Evolutionary conservation across 306 rosid genomes (phyloP), one percentile per base, ranked within the genome.

Genomic region (Castanea crenata): DNA sequence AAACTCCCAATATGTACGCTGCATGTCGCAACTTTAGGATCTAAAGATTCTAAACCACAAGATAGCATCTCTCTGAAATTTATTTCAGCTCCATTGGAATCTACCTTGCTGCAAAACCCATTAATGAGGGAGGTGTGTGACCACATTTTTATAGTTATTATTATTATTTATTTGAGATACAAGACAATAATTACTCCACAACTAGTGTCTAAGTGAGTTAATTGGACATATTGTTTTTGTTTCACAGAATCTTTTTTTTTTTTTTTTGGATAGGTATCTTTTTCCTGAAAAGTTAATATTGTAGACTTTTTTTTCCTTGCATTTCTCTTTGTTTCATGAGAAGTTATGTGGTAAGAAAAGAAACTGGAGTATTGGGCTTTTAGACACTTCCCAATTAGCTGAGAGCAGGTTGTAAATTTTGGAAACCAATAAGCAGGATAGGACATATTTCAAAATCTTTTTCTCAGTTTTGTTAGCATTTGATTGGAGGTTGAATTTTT

Each of bases 21-120:
- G 88, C 88, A 93, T 21, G 93, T 91, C 83, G 91, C 88, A 74
- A 89, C 92, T 78, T 89, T 93, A 80, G 98, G 91, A 38, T 38
- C 46, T 38, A 38, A 38, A 38, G 46, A 38, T 83, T 90, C 78
- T 85, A 90, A 69, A 78, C 89, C 86, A 83, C 78, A 71, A 76
- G 89, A 88, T 75, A 84, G 82, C 90, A 93, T 89, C 78, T 84
- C 87, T 70, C 69, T 63, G 69, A 93, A 93, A 79, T 84, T 31
- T 83, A 81, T 85, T 80, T 89, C 90, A 63, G 93, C 98, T 83
- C 82, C 76, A 56, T 74, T 55, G 68, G 86, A 78, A 78, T 90
- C 89, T 64, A 86, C 90, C 68, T 57, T 89, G 25, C 55, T 64
- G 84, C 93, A 93, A 85, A 85, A 91, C 82, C 97, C 97, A 78